Conservation (phyloP, 495 filamentous ascomycete genomes). For the Penicillium samsonianum region DNA sequence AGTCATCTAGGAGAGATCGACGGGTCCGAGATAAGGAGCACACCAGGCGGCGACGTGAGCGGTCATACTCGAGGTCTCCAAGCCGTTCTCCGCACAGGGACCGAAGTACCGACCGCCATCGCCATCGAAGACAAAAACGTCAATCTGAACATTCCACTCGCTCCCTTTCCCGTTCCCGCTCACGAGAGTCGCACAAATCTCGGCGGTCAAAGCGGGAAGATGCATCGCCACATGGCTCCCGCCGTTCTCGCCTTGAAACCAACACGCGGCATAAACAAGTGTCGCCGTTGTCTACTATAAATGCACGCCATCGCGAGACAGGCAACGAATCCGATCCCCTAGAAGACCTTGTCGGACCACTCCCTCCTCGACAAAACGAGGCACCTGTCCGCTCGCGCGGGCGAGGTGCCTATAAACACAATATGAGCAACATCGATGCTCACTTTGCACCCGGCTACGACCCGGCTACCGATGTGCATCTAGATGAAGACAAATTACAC, state of each 20-base stretch:
- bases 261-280: constrained; percentile 4
- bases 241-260: constrained; percentile 13
- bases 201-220: constrained; percentile 9
- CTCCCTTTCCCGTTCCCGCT: constrained; percentile 38
- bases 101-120: constrained; percentile 24
- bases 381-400: constrained; percentile 64
- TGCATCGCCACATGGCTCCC: constrained; percentile 14
- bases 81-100: constrained; percentile 36
- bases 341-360: constrained; percentile 78
- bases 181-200: constrained; percentile 17
- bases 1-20: constrained; percentile 23
- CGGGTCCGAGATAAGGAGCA: constrained; percentile 19
- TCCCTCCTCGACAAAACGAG: constrained; percentile 52
- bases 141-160: constrained; percentile 28
- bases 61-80: constrained; percentile 38
- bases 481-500: constrained; percentile 45
- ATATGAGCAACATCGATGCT: constrained; percentile 70
- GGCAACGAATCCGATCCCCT: constrained; percentile 70
- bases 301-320: constrained; percentile 8
- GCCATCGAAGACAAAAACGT: constrained; percentile 28
- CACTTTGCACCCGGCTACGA: constrained; percentile 81
- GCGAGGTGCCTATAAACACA: constrained; percentile 61
- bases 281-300: neutral
- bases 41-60: constrained; percentile 19
- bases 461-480: constrained; percentile 67